Conservation (phyloP, 1,284 basidiomycete species). For the Austroboletus niveus region DNA sequence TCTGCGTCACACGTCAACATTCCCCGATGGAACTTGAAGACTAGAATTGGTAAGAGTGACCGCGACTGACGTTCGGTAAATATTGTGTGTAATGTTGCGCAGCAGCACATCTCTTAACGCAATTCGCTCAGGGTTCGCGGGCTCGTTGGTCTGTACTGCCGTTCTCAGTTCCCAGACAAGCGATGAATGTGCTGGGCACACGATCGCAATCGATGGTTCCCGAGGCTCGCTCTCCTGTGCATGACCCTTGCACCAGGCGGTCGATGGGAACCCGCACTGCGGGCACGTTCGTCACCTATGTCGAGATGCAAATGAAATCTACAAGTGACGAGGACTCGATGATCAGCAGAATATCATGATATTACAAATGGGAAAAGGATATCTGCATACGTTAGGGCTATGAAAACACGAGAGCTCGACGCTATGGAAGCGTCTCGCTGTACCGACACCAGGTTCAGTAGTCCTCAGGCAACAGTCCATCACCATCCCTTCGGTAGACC, state of each 20-base stretch:
- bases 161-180: conserved; percentile 1
- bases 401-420: conserved; percentile 25
- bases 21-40: background rate
- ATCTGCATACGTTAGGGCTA: conserved; percentile 19
- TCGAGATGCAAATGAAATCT: background rate
- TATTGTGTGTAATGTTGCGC: conserved; percentile 14
- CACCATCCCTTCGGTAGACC: conserved; percentile 20
- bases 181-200: background rate
- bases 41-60: conserved; percentile 2
- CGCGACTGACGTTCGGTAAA: conserved; percentile 7
- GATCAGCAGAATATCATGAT: background rate
- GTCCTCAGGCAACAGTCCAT: conserved; percentile 31
- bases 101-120: conserved; percentile 12
- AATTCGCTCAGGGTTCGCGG: conserved; percentile 22
- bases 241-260: conserved; percentile 17
- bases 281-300: conserved; percentile 6
- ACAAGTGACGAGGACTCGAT: background rate
- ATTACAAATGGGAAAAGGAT: conserved; percentile 17
- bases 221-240: conserved; percentile 1
- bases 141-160: conserved; percentile 9
- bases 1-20: conserved; percentile 13
- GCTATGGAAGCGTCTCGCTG: conserved; percentile 22
- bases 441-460: conserved; percentile 22
- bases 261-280: conserved; percentile 1
- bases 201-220: conserved; percentile 17